Percentiles rank a stretch among this genome's conserved stretches.
phyloP scores from a whole-genome alignment of 108 stramenopile genomes.

The Nitzschia palea region DNA sequence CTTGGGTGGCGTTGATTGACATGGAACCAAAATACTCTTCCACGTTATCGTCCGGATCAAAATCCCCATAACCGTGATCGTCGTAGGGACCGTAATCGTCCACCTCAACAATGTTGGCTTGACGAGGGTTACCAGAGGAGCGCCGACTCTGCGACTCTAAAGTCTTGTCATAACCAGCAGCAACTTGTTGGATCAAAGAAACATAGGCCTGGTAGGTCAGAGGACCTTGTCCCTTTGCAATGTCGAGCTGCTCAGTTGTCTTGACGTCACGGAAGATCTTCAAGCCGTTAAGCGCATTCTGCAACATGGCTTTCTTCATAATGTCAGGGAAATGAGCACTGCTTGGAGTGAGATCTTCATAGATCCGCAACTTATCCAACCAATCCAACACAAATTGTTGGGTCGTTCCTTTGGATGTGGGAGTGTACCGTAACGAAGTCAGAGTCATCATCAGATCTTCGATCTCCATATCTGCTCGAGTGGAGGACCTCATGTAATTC shows the following conservation, averaged over 20 bases:
- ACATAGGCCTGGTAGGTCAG: background rate
- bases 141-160: too few relatives aligned
- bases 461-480: background rate
- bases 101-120: too few relatives aligned
- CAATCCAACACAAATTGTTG: constrained; percentile 8
- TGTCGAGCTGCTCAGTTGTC: background rate
- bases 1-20: background rate
- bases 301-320: background rate
- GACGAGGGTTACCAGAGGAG: too few relatives aligned
- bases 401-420: background rate
- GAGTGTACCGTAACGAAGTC: background rate
- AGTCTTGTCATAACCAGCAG: background rate
- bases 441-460: background rate
- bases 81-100: too few relatives aligned
- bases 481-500: constrained; percentile 3
- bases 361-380: constrained; percentile 5
- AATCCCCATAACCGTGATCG: background rate
- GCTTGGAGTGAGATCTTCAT: background rate
- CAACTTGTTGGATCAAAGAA: background rate
- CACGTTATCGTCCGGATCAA: too few relatives aligned
- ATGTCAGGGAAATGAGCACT: too few relatives aligned
- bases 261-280: background rate
- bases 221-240: background rate
- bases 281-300: background rate
- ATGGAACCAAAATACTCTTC: background rate